These are phyloP conservation scores for Aureobasidium sp. DNA, from an alignment of 2,329 filamentous ascomycete genomes.

Conservation along the genomic window DNA sequence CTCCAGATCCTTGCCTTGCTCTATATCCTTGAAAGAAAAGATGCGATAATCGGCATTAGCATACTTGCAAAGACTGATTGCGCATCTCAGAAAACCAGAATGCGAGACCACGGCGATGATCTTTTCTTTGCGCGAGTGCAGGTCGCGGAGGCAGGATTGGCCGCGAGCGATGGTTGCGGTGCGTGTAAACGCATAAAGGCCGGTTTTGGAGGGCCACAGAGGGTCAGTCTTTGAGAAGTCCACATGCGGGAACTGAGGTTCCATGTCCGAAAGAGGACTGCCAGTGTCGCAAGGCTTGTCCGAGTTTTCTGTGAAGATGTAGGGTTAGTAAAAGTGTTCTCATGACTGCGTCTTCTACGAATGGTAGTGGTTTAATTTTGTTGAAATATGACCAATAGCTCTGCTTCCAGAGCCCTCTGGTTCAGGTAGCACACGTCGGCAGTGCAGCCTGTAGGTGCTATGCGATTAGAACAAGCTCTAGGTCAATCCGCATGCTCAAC, in stretches of 20 bases:
- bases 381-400: neutral
- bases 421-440: no score
- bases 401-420: neutral
- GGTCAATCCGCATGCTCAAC: neutral
- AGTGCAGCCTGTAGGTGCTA: neutral
- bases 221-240: slow-evolving; percentile 53
- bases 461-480: no score
- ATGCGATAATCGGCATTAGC: slow-evolving; percentile 60
- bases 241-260: slow-evolving; percentile 46
- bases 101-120: slow-evolving; percentile 59
- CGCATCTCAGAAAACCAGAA: slow-evolving; percentile 55
- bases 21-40: slow-evolving; percentile 46
- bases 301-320: slow-evolving; percentile 32
- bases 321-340: neutral
- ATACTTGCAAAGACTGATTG: slow-evolving; percentile 42
- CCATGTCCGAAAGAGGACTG: slow-evolving; percentile 39
- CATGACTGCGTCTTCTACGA: no score
- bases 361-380: neutral
- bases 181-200: slow-evolving; percentile 47
- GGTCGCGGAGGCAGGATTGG: slow-evolving; percentile 41
- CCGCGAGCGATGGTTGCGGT: slow-evolving; percentile 50
- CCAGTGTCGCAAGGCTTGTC: slow-evolving; percentile 56
- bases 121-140: slow-evolving; percentile 51
- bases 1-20: slow-evolving; percentile 27
- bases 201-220: slow-evolving; percentile 54